Conservation (phyloP, 78 protist species). For the Speleostelium caveatum region DNA sequence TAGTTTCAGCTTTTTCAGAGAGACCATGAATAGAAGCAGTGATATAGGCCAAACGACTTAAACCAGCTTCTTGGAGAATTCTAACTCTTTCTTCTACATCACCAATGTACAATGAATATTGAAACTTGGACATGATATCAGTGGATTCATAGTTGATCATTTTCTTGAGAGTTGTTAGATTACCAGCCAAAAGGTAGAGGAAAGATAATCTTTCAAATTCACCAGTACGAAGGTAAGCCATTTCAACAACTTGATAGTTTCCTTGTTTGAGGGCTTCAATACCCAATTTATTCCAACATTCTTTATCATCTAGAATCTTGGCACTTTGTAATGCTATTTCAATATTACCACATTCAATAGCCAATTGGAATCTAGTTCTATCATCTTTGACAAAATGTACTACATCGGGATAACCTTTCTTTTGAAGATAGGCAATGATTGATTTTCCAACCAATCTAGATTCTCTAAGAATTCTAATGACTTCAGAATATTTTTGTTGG, state of each 20-base stretch:
- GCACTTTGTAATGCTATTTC: slow-evolving; percentile 93
- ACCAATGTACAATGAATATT: slow-evolving; percentile 94
- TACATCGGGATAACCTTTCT: slow-evolving; percentile 87
- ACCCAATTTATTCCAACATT: slow-evolving; percentile 94
- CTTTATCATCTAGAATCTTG: slow-evolving; percentile 88
- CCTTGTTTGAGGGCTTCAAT: slow-evolving; percentile 95
- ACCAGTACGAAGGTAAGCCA: slow-evolving; percentile 91
- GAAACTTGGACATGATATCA: slow-evolving; percentile 90
- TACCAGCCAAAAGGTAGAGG: slow-evolving; percentile 97
- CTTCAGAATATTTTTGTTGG: slow-evolving; percentile 83
- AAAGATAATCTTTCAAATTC: slow-evolving; percentile 93
- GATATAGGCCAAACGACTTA: slow-evolving; percentile 89
- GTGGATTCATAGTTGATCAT: slow-evolving; percentile 92
- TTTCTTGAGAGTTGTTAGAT: slow-evolving; percentile 90
- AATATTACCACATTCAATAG: slow-evolving; percentile 98
- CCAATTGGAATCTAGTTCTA: slow-evolving; percentile 94
- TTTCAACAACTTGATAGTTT: slow-evolving; percentile 95
- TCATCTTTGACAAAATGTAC: slow-evolving; percentile 97
- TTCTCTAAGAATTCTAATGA: slow-evolving; percentile 88
- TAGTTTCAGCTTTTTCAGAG: slow-evolving; percentile 66
- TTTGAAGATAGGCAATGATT: slow-evolving; percentile 96
- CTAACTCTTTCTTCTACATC: slow-evolving; percentile 91
- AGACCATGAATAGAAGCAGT: slow-evolving; percentile 93
- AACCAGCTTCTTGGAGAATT: slow-evolving; percentile 86
- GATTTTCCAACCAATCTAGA: slow-evolving; percentile 89